Percentiles rank a stretch among this genome's conserved stretches.
Evolutionary conservation across 257 asterid species (phyloP).

Genomic region (Nicotiana paniculata): DNA sequence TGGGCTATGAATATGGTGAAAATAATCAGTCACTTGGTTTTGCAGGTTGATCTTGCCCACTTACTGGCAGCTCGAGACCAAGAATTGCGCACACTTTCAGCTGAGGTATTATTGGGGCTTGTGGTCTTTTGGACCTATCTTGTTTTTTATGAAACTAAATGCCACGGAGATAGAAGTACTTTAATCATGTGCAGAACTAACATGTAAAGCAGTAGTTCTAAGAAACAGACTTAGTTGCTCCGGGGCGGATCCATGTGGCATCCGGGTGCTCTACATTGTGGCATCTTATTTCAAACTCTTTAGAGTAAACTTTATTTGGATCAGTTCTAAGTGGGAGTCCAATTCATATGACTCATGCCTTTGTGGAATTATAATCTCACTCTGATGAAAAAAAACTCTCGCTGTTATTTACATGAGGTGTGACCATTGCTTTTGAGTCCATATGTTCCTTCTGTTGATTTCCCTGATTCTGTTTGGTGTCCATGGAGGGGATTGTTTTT

Average conservation of each 20-base stretch:
- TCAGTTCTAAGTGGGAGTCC: not conserved
- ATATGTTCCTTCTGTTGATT: not conserved
- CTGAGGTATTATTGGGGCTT: constrained; percentile 49
- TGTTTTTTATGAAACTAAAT: not conserved
- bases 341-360: not conserved
- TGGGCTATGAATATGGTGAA: constrained; percentile 1
- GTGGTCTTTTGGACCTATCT: not conserved
- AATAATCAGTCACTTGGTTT: not conserved
- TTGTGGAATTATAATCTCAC: not conserved
- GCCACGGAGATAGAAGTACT: not conserved
- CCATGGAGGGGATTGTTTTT: not conserved
- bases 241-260: not conserved
- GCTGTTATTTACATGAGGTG: not conserved
- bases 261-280: not conserved
- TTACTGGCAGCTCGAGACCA: constrained; percentile 94
- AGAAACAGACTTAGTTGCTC: not conserved
- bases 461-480: not conserved
- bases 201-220: not conserved
- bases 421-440: not conserved
- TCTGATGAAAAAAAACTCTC: not conserved
- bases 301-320: not conserved
- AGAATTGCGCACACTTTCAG: constrained; percentile 88
- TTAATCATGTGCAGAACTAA: not conserved
- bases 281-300: not conserved
- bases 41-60: constrained; percentile 97